These are phyloP conservation scores for Pyrenochaeta sp. DNA, from an alignment of 2,329 filamentous ascomycete genomes.

Conservation along the genomic window DNA sequence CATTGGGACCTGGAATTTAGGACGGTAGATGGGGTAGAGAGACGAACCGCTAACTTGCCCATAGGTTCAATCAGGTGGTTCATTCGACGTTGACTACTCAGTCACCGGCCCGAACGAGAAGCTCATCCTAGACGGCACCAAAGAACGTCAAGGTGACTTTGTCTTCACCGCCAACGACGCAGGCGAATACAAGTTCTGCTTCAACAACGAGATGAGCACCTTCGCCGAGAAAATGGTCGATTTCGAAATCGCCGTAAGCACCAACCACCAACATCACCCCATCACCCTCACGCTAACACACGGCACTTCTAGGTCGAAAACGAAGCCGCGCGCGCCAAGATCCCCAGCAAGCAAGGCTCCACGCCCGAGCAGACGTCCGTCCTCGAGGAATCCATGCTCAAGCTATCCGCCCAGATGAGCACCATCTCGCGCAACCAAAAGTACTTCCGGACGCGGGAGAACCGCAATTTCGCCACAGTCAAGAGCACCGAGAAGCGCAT, in stretches of 20 bases:
- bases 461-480: conserved; percentile 98
- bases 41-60: not conserved
- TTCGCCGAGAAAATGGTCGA: conserved; percentile 98
- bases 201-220: conserved; percentile 97
- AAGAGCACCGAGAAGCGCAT: conserved; percentile 94
- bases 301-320: conserved; percentile 76
- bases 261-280: conserved; percentile 1
- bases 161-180: conserved; percentile 90
- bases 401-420: conserved; percentile 89
- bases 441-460: conserved; percentile 98
- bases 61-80: conserved; percentile 96
- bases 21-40: not conserved
- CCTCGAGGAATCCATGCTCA: conserved; percentile 93
- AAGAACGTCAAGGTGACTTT: conserved; percentile 95
- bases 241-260: conserved; percentile 91
- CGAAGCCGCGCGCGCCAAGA: conserved; percentile 76
- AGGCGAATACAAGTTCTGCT: conserved; percentile 97
- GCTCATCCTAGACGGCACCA: conserved; percentile 82
- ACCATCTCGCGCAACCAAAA: conserved; percentile 98
- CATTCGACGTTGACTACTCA: conserved; percentile 94
- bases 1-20: no score
- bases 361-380: conserved; percentile 86
- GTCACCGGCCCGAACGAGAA: conserved; percentile 84
- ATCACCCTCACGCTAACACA: conserved; percentile 3
- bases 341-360: conserved; percentile 88